Percentiles rank a stretch among this genome's conserved stretches.
These are phyloP conservation scores for Colletotrichum nymphaeae DNA, from an alignment of 2,329 filamentous ascomycete genomes.

Conservation along the genomic window DNA sequence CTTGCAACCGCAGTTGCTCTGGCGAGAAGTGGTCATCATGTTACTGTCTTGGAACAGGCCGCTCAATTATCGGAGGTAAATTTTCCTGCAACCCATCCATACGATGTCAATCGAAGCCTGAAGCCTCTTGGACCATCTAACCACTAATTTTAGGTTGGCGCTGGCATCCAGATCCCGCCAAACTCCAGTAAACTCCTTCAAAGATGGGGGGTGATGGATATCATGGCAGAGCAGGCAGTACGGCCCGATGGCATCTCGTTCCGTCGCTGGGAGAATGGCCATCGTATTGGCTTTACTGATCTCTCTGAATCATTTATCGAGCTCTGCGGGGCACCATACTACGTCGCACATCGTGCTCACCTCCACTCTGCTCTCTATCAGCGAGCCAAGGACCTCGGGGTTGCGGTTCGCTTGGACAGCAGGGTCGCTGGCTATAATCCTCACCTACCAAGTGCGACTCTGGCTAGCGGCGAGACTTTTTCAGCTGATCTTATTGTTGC, in stretches of 20 bases:
- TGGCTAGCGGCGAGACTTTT: constrained; percentile 39
- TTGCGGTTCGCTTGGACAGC: constrained; percentile 39
- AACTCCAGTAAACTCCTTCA: constrained; percentile 36
- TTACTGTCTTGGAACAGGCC: constrained; percentile 35
- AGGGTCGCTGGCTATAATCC: constrained; percentile 40
- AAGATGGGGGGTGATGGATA: constrained; percentile 37
- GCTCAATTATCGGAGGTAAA: constrained; percentile 17
- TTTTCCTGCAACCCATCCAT: neutral
- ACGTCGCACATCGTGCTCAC: constrained; percentile 49
- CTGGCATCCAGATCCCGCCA: constrained; percentile 38
- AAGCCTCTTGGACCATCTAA: neutral
- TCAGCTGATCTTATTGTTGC: constrained; percentile 48
- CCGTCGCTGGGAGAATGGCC: constrained; percentile 41
- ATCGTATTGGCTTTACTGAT: constrained; percentile 37
- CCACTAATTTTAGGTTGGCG: constrained; percentile 26
- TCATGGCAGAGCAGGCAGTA: constrained; percentile 39
- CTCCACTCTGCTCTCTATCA: constrained; percentile 46
- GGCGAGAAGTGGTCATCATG: constrained; percentile 24
- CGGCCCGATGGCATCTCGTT: constrained; percentile 39
- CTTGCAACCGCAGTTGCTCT: constrained; percentile 33
- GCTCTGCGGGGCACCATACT: constrained; percentile 46
- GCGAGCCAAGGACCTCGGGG: constrained; percentile 41
- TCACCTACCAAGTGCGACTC: constrained; percentile 37
- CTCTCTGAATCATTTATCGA: constrained; percentile 40
- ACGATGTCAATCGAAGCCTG: neutral